A percentile compares a stretch with the other conserved stretches of the same genome.
These are phyloP conservation scores for Linderniella brevidens DNA, from an alignment of 257 asterid genomes.

Conservation along the genomic window DNA sequence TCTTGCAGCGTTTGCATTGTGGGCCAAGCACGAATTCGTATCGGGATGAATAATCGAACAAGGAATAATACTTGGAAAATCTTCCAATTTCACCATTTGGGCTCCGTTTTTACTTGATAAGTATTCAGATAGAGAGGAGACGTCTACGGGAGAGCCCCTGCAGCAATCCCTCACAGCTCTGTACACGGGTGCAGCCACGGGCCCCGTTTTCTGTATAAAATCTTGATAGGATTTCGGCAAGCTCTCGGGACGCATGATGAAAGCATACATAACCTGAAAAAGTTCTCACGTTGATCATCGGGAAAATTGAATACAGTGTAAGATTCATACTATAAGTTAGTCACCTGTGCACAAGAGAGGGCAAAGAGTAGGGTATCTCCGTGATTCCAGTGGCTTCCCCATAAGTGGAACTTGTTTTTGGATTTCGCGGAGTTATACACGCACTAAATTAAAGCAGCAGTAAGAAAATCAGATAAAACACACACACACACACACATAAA, in stretches of 20 bases:
- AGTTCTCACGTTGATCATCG: constrained; percentile 9
- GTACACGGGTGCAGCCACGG: constrained; percentile 90
- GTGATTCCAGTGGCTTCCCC: constrained; percentile 99
- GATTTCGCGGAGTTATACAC: constrained; percentile 96
- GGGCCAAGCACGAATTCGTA: constrained; percentile 61
- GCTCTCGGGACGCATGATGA: constrained; percentile 99
- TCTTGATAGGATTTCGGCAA: constrained; percentile 93
- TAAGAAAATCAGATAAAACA: constrained; percentile 9
- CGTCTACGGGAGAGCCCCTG: constrained; percentile 80
- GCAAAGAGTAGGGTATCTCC: constrained; percentile 98
- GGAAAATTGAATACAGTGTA: not conserved
- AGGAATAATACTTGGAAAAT: constrained; percentile 66
- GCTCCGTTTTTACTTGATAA: constrained; percentile 35
- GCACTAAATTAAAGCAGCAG: constrained; percentile 34
- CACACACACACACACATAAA: not conserved
- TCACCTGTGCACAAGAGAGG: constrained; percentile 91
- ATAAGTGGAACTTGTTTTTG: constrained; percentile 88
- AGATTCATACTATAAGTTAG: not conserved
- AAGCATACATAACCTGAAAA: constrained; percentile 90
- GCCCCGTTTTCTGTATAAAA: constrained; percentile 98
- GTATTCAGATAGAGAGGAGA: constrained; percentile 48
- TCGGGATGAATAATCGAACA: constrained; percentile 86
- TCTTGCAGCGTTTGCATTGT: constrained; percentile 60
- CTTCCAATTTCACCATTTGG: constrained; percentile 39
- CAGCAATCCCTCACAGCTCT: constrained; percentile 95